phyloP scores from a whole-genome alignment of 176 grass and related monocot genomes.

The Triticum dicoccoides region DNA sequence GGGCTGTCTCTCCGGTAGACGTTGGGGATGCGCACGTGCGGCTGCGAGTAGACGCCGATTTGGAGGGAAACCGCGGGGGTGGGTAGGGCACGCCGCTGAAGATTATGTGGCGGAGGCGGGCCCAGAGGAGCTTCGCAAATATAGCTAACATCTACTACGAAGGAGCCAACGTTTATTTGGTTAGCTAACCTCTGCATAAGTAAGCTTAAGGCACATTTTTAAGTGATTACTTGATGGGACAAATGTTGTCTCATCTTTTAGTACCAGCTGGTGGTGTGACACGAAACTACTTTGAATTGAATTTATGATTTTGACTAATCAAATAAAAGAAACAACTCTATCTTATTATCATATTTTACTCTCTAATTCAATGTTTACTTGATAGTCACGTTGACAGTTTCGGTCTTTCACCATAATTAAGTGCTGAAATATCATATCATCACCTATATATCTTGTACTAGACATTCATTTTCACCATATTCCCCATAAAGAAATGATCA shows the following conservation, averaged over 20 bases:
- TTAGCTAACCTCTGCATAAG: slow-evolving; percentile 15
- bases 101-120: background rate
- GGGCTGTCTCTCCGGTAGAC: background rate
- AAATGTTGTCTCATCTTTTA: slow-evolving; percentile 24
- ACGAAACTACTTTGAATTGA: slow-evolving; percentile 20
- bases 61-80: background rate
- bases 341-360: background rate
- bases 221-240: slow-evolving; percentile 33
- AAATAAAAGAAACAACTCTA: background rate
- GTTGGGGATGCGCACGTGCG: background rate
- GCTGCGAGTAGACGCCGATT: background rate
- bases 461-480: too few relatives aligned
- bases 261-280: slow-evolving; percentile 10
- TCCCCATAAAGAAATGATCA: background rate
- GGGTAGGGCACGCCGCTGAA: background rate
- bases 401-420: background rate
- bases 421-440: too few relatives aligned
- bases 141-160: slow-evolving; percentile 8
- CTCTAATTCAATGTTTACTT: too few relatives aligned
- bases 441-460: too few relatives aligned
- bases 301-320: slow-evolving; percentile 12
- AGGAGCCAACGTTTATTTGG: slow-evolving; percentile 47
- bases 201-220: slow-evolving; percentile 26
- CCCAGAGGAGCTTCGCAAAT: background rate
- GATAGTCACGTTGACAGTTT: background rate